These are phyloP conservation scores for Mycena latifolia DNA, from an alignment of 768 basidiomycete genomes.

Conservation along the genomic window DNA sequence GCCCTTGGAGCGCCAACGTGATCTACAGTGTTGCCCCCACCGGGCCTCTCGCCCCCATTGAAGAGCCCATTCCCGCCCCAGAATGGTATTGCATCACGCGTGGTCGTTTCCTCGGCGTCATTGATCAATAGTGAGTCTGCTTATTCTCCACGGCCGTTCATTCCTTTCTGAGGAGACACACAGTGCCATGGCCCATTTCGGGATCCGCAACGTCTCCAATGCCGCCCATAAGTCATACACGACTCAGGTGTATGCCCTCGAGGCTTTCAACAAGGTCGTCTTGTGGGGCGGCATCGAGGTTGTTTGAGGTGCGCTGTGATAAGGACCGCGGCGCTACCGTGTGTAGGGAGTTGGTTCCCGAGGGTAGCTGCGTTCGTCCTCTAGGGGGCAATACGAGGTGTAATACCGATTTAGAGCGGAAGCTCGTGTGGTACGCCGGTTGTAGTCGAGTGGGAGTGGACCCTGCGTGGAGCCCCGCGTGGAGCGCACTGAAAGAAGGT, in stretches of 20 bases:
- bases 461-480: no score
- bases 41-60: not conserved
- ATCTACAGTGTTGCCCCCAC: constrained; percentile 1
- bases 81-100: constrained; percentile 2
- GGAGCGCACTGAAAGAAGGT: no score
- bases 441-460: no score
- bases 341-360: no score
- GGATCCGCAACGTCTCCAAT: not conserved
- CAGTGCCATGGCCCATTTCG: not conserved
- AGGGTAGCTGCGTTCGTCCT: no score
- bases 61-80: not conserved
- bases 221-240: not conserved
- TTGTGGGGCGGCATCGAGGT: not conserved
- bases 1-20: not conserved
- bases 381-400: no score
- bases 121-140: constrained; percentile 3
- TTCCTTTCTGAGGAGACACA: not conserved
- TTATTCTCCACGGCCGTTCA: no score
- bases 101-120: not conserved
- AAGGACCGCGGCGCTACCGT: no score
- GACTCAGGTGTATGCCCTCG: not conserved
- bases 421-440: no score
- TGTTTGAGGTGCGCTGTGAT: no score
- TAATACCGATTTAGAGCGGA: no score
- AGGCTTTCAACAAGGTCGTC: not conserved